Evolutionary conservation across 176 grass and related monocot genomes (phyloP).

Genomic region (Eleusine indica): DNA sequence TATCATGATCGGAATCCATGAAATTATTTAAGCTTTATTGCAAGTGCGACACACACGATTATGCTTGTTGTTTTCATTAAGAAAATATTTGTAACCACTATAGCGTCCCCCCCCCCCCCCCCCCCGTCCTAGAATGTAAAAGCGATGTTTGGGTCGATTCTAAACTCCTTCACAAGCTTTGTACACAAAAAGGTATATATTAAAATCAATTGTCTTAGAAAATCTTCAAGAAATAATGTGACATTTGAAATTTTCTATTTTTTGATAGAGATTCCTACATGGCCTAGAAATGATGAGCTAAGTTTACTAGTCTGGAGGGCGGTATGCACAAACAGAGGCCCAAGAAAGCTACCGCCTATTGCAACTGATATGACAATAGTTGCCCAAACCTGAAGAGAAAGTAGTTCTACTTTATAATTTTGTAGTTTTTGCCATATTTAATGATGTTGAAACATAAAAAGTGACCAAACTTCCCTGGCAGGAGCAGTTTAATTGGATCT

Average conservation of each 20-base stretch:
- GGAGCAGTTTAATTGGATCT: not conserved
- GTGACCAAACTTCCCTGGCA: not conserved
- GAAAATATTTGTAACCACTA: no score
- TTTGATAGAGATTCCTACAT: not conserved
- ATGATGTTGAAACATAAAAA: not conserved
- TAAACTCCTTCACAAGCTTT: conserved; percentile 60
- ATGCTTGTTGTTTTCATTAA: no score
- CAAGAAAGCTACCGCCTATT: conserved; percentile 96
- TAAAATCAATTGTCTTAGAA: conserved; percentile 29
- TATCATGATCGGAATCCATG: no score
- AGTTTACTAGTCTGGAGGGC: conserved; percentile 80
- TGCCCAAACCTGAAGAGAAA: conserved; percentile 68
- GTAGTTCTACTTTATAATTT: not conserved
- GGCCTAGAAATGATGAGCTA: not conserved
- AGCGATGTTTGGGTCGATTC: no score
- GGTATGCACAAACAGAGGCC: conserved; percentile 89
- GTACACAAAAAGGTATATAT: conserved; percentile 35
- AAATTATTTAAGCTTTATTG: no score
- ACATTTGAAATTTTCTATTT: not conserved
- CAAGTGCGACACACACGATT: no score
- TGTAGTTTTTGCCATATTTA: not conserved
- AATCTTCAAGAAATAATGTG: not conserved
- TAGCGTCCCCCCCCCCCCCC: no score
- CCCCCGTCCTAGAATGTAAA: no score
- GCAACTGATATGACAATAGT: conserved; percentile 86